Evolutionary conservation across 441 rosid species (phyloP).

Genomic region (Breynia disticha): DNA sequence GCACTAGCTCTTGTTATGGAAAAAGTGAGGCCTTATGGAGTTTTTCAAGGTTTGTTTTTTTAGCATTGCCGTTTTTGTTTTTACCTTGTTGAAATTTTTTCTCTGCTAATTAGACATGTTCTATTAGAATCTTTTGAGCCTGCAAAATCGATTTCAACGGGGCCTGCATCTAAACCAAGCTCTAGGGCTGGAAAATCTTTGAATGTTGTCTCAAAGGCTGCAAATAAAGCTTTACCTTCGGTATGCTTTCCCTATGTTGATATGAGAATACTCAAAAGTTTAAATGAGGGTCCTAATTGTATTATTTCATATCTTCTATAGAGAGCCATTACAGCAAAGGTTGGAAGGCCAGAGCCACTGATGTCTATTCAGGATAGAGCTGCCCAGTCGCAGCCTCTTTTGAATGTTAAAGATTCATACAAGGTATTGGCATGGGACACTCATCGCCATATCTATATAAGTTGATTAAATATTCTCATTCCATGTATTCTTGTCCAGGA

Average conservation of each 20-base stretch:
- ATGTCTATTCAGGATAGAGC: slow-evolving; percentile 77
- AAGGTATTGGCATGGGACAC: slow-evolving; percentile 48
- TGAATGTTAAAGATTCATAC: slow-evolving; percentile 89
- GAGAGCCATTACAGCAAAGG: slow-evolving; percentile 68
- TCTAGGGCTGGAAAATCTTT: slow-evolving; percentile 53
- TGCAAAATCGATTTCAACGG: slow-evolving; percentile 41
- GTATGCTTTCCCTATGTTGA: slow-evolving; percentile 39
- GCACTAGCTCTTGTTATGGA: slow-evolving; percentile 82
- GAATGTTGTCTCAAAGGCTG: slow-evolving; percentile 61
- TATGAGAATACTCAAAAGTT: slow-evolving; percentile 3
- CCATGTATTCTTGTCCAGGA: slow-evolving; percentile 42
- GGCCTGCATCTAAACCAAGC: slow-evolving; percentile 45
- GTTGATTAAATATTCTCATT: background rate
- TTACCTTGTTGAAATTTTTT: background rate
- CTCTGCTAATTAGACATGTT: slow-evolving; percentile 17
- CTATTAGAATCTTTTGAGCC: slow-evolving; percentile 53
- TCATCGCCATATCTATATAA: background rate
- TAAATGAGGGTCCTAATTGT: slow-evolving; percentile 15
- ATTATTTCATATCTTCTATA: slow-evolving; percentile 30
- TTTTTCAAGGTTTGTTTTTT: slow-evolving; percentile 55
- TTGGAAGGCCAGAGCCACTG: slow-evolving; percentile 53
- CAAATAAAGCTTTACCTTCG: slow-evolving; percentile 41
- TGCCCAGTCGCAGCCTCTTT: slow-evolving; percentile 76
- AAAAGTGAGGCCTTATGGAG: slow-evolving; percentile 53
- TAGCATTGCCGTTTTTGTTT: background rate